These are phyloP conservation scores for Paulownia fortunei DNA, from an alignment of 257 asterid species.

Conservation along the genomic window DNA sequence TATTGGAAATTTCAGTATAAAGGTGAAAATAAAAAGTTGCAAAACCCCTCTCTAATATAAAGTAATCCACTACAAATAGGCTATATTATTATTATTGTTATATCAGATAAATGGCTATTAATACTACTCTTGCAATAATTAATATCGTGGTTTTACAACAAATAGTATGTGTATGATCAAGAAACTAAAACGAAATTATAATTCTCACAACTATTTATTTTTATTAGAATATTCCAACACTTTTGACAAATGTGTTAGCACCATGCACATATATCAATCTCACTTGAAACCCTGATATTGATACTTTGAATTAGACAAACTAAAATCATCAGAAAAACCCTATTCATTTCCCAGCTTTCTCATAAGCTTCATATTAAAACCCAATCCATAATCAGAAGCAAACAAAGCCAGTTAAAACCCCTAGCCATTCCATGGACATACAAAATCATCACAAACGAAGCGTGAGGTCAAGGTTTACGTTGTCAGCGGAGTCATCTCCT, in stretches of 20 bases:
- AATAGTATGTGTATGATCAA: background rate
- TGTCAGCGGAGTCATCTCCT: constrained; percentile 31
- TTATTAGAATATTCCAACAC: background rate
- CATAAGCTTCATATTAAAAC: constrained; percentile 13
- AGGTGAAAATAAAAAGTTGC: no score
- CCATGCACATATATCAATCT: constrained; percentile 30
- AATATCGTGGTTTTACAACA: no score
- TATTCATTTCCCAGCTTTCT: background rate
- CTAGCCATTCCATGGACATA: background rate
- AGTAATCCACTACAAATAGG: no score
- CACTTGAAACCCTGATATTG: background rate
- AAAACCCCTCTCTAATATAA: no score
- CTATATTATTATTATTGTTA: no score
- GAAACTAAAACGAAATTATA: background rate
- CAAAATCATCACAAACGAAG: constrained; percentile 48
- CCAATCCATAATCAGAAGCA: constrained; percentile 13
- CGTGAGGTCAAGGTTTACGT: constrained; percentile 56
- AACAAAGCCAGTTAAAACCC: constrained; percentile 15
- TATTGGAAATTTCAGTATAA: no score
- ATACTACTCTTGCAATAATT: no score
- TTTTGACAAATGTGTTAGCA: background rate
- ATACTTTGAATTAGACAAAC: constrained; percentile 2
- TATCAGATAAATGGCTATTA: no score
- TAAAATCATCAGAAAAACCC: background rate
- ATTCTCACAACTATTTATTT: background rate